These are phyloP conservation scores for Venturia oleaginea DNA, from an alignment of 2,329 filamentous ascomycete species.

Conservation along the genomic window DNA sequence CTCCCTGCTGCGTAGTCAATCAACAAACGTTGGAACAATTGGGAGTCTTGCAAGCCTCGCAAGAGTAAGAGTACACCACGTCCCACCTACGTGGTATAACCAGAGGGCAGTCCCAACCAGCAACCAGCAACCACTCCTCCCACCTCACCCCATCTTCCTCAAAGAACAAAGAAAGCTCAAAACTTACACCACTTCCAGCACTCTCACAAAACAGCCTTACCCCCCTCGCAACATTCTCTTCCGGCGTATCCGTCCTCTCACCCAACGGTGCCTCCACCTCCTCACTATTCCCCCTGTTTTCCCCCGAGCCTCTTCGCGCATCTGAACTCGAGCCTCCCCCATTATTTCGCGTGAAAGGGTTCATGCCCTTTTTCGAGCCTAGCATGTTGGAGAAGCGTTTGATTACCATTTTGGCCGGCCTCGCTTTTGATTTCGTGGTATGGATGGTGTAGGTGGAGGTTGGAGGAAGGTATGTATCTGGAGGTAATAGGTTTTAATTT, in stretches of 20 bases:
- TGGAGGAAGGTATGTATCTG: not conserved
- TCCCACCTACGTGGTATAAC: too few relatives aligned
- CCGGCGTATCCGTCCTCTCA: conserved; percentile 46
- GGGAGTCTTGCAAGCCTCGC: not conserved
- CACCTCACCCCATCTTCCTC: not conserved
- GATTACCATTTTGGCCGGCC: conserved; percentile 11
- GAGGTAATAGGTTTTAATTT: too few relatives aligned
- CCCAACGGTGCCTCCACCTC: not conserved
- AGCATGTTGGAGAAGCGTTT: conserved; percentile 15
- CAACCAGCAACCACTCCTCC: not conserved
- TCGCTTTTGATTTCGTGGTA: not conserved
- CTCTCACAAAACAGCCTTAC: conserved; percentile 40
- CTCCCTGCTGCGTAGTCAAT: conserved; percentile 44
- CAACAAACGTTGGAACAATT: conserved; percentile 13
- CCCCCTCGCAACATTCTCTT: conserved; percentile 54
- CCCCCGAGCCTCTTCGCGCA: not conserved
- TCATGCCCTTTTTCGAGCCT: not conserved
- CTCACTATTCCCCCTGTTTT: not conserved
- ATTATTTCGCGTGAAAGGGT: conserved; percentile 1
- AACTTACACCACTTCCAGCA: conserved; percentile 34
- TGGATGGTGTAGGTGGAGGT: not conserved
- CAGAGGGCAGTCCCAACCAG: not conserved
- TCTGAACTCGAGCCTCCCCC: not conserved
- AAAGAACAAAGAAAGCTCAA: not conserved
- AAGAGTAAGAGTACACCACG: too few relatives aligned